These are phyloP conservation scores for Pestalotiopsis sp. DNA, from an alignment of 2,329 filamentous ascomycete genomes.

Conservation along the genomic window DNA sequence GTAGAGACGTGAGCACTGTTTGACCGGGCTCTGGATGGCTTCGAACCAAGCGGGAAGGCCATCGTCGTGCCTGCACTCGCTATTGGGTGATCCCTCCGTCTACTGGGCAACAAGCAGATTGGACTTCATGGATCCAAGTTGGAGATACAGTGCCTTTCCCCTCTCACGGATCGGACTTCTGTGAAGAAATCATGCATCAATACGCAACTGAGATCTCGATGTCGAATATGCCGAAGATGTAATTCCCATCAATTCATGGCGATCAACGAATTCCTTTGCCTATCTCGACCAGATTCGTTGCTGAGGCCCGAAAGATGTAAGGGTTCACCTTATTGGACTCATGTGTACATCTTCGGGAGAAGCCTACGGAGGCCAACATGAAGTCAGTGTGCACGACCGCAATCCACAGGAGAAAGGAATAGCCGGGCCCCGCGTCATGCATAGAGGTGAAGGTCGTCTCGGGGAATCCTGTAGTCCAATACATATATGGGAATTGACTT, in stretches of 20 bases:
- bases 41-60: conserved; percentile 4
- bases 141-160: not conserved
- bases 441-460: not conserved
- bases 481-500: not conserved
- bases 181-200: not conserved
- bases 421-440: not conserved
- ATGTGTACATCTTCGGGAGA: not conserved
- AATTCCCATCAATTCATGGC: not conserved
- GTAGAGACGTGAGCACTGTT: not conserved
- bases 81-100: not conserved
- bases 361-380: not conserved
- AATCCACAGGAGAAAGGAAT: not conserved
- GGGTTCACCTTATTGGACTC: not conserved
- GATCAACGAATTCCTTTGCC: not conserved
- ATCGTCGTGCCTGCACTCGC: not conserved
- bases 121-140: not conserved
- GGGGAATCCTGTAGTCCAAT: not conserved
- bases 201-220: not conserved
- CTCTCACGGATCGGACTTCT: not conserved
- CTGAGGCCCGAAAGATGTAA: not conserved
- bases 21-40: not conserved
- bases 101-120: not conserved
- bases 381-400: not conserved
- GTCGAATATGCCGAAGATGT: not conserved
- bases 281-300: not conserved